Conservation (phyloP, 2,329 filamentous ascomycete genomes). For the Shiraia bambusicola region DNA sequence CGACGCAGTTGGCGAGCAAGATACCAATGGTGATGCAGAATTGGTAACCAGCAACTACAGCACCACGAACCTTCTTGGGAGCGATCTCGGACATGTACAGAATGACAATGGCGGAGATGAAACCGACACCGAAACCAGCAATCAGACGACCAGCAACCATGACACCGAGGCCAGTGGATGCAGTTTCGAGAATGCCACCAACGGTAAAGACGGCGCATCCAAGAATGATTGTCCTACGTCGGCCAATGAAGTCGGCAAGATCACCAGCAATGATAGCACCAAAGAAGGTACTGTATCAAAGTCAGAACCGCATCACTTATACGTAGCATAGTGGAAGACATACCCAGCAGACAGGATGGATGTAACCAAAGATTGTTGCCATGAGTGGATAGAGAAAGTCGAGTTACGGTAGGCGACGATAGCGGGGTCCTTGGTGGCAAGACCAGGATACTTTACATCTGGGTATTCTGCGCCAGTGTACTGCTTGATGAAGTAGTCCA, state of each 20-base stretch:
- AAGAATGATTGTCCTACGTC: slow-evolving; percentile 63
- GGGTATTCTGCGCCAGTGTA: slow-evolving; percentile 38
- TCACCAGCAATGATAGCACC: slow-evolving; percentile 62
- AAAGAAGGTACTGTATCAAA: slow-evolving; percentile 63
- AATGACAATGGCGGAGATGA: slow-evolving; percentile 64
- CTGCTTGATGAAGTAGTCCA: slow-evolving; percentile 43
- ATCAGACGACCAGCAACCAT: slow-evolving; percentile 73
- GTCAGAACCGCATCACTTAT: too few species aligned
- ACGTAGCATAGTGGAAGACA: too few species aligned
- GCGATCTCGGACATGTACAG: slow-evolving; percentile 80
- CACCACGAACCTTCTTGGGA: slow-evolving; percentile 70
- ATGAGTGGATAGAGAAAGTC: slow-evolving; percentile 32
- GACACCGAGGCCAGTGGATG: slow-evolving; percentile 60
- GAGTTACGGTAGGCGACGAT: slow-evolving; percentile 60
- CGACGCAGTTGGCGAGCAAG: slow-evolving; percentile 72
- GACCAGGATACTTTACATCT: slow-evolving; percentile 42
- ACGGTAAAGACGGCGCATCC: slow-evolving; percentile 62
- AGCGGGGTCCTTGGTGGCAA: slow-evolving; percentile 60
- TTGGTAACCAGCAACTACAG: slow-evolving; percentile 73
- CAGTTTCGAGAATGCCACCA: slow-evolving; percentile 60
- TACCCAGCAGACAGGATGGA: slow-evolving; percentile 70
- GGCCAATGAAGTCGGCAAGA: slow-evolving; percentile 65
- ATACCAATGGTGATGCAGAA: slow-evolving; percentile 83
- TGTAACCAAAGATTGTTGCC: slow-evolving; percentile 62
- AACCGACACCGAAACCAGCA: slow-evolving; percentile 71